Conservation (phyloP, 2,329 filamentous ascomycete genomes). For the Colletotrichum liaoningense region DNA sequence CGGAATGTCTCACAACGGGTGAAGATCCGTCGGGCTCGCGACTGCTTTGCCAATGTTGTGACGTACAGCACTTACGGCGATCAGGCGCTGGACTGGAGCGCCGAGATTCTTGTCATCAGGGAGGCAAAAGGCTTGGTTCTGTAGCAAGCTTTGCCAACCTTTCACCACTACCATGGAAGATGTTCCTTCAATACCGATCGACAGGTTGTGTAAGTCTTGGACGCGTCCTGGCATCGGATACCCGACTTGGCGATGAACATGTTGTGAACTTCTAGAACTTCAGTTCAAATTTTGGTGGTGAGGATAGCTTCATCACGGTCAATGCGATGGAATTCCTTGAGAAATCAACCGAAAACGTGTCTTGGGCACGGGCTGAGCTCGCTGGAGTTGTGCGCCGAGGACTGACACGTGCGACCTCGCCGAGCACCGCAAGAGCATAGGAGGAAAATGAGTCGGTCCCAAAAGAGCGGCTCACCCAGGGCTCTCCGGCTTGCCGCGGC, state of each 20-base stretch:
- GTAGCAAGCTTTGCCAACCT: constrained; percentile 18
- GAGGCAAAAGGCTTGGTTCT: constrained; percentile 6
- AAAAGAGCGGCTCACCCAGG: not conserved
- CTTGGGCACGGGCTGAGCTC: not conserved
- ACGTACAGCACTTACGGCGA: constrained; percentile 8
- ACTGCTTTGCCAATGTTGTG: constrained; percentile 5
- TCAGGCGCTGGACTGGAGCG: not conserved
- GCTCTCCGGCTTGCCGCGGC: not conserved
- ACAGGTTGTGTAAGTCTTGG: constrained; percentile 22
- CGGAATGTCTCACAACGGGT: not conserved
- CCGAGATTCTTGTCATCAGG: constrained; percentile 20
- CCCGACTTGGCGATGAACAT: constrained; percentile 18
- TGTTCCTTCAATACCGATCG: constrained; percentile 1
- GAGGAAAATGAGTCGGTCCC: not conserved
- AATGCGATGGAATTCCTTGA: not conserved
- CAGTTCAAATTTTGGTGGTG: not conserved
- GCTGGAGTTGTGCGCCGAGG: not conserved
- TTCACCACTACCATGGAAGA: constrained; percentile 1
- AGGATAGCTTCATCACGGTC: not conserved
- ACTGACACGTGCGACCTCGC: not conserved
- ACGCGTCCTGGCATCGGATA: constrained; percentile 26
- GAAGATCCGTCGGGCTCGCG: constrained; percentile 9
- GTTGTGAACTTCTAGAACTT: not conserved
- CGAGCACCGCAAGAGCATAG: not conserved
- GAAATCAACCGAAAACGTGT: no score